A percentile compares a stretch with the other conserved stretches of the same genome.
Evolutionary conservation across 768 basidiomycete genomes (phyloP).

Genomic region (Xerocomus potaroensis): DNA sequence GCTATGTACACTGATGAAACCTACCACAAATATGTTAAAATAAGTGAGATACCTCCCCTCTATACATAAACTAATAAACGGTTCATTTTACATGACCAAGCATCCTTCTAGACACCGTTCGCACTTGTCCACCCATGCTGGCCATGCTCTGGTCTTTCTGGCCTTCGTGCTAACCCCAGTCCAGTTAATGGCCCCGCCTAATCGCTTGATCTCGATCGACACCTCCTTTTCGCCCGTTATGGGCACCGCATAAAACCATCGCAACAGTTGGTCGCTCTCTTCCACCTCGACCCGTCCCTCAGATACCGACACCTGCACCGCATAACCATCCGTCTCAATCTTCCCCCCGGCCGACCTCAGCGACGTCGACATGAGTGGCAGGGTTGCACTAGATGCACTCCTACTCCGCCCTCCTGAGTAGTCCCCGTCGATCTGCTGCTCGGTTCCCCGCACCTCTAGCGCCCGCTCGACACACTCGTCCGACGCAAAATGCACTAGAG

Average conservation of each 20-base stretch:
- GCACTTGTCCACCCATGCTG: slow-evolving; percentile 8
- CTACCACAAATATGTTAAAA: slow-evolving; percentile 6
- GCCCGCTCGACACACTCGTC: slow-evolving; percentile 28
- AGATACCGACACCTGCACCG: slow-evolving; percentile 41
- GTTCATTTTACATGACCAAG: slow-evolving; percentile 19
- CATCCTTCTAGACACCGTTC: slow-evolving; percentile 20
- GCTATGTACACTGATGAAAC: background rate
- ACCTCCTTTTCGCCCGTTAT: slow-evolving; percentile 25
- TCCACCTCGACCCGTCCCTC: slow-evolving; percentile 45
- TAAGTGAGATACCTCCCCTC: slow-evolving; percentile 9
- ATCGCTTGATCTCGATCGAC: slow-evolving; percentile 39
- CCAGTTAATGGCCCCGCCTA: slow-evolving; percentile 38
- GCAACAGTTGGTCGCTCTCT: slow-evolving; percentile 47
- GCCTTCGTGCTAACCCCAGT: background rate
- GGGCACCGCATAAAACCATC: slow-evolving; percentile 45
- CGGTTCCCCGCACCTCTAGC: background rate
- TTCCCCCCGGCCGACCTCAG: background rate
- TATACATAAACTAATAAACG: no score
- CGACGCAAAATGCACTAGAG: slow-evolving; percentile 82
- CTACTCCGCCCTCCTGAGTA: background rate
- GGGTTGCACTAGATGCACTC: slow-evolving; percentile 15
- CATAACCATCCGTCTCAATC: slow-evolving; percentile 29
- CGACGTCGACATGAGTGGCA: slow-evolving; percentile 4
- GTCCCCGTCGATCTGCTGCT: background rate
- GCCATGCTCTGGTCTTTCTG: slow-evolving; percentile 3